phyloP scores from a whole-genome alignment of 2,329 filamentous ascomycete species.

The Exophiala viscosa region DNA sequence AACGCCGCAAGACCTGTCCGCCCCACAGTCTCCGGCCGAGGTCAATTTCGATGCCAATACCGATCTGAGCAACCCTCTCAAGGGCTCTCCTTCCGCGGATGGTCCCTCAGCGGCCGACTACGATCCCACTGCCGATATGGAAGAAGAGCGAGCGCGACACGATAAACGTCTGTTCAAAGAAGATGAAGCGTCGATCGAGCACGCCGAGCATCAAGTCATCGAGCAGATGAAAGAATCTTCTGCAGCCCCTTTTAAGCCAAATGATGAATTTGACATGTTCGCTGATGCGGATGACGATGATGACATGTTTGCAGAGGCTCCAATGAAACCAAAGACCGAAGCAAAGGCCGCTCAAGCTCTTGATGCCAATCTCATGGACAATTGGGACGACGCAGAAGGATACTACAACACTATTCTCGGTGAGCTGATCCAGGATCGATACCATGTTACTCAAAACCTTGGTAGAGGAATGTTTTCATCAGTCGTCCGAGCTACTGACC shows the following conservation, averaged over 20 bases:
- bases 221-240: conserved; percentile 37
- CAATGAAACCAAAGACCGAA: conserved; percentile 50
- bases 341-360: conserved; percentile 55
- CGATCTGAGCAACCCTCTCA: conserved; percentile 60
- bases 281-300: conserved; percentile 62
- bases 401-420: conserved; percentile 95
- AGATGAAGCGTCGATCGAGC: conserved; percentile 52
- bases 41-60: conserved; percentile 65
- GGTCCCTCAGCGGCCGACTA: conserved; percentile 91
- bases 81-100: conserved; percentile 47
- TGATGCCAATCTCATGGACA: conserved; percentile 76
- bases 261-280: conserved; percentile 62
- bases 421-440: conserved; percentile 83
- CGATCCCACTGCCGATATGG: conserved; percentile 83
- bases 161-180: conserved; percentile 60
- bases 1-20: conserved; percentile 46
- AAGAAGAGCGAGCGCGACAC: conserved; percentile 72
- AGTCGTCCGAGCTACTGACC: conserved; percentile 83
- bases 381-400: conserved; percentile 88
- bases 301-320: conserved; percentile 80
- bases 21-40: conserved; percentile 54
- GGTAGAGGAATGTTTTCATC: conserved; percentile 96
- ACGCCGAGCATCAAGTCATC: conserved; percentile 56
- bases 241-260: conserved; percentile 41
- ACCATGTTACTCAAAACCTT: conserved; percentile 80